phyloP scores from a whole-genome alignment of 75 land plant genomes.

The Cunninghamia lanceolata region DNA sequence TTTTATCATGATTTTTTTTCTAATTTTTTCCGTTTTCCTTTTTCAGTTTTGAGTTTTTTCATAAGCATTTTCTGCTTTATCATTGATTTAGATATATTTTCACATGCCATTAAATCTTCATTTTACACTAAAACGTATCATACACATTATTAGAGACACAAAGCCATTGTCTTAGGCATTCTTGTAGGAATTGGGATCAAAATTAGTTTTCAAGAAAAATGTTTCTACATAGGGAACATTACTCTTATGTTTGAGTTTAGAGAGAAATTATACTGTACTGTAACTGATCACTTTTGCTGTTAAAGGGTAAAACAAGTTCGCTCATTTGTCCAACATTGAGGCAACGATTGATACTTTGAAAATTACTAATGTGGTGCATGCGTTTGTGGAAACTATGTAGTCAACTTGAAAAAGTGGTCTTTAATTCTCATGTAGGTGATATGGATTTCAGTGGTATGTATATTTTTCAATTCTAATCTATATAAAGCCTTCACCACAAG shows the following conservation, averaged over 20 bases:
- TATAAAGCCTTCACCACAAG: neutral
- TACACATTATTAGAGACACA: neutral
- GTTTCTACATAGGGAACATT: neutral
- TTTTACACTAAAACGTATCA: neutral
- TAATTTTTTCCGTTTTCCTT: no score
- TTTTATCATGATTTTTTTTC: neutral
- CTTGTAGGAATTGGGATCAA: neutral
- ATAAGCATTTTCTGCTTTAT: neutral
- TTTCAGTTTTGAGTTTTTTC: no score
- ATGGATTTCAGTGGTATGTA: neutral
- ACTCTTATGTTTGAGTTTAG: neutral
- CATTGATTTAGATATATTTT: neutral
- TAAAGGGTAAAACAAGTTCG: neutral
- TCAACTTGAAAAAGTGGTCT: neutral
- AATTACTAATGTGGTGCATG: neutral
- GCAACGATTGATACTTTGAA: neutral
- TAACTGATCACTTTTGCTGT: neutral
- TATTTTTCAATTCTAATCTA: neutral
- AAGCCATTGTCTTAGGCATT: neutral
- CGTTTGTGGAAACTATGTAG: neutral
- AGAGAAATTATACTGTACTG: neutral
- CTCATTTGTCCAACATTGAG: neutral
- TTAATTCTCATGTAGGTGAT: neutral
- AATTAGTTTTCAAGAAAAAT: neutral
- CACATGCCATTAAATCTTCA: neutral